Evolutionary conservation across 371 early-diverging fungal species (phyloP).

Genomic region (Mucor lusitanicus): DNA sequence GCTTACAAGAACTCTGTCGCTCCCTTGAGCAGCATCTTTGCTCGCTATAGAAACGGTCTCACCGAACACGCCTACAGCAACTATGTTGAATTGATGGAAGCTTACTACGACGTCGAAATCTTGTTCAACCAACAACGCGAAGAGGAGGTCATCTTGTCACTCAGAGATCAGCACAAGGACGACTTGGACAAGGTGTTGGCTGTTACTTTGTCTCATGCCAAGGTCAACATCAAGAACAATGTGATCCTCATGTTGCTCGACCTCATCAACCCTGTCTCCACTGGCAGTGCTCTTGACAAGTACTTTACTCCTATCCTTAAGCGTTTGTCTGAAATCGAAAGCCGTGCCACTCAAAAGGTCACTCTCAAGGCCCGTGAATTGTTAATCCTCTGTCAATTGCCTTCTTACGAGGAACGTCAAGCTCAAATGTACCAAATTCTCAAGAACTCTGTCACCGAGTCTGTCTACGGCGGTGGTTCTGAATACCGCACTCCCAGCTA

Average conservation of each 20-base stretch:
- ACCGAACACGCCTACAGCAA: conserved; percentile 74
- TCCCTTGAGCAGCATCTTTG: conserved; percentile 70
- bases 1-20: conserved; percentile 62
- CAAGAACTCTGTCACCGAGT: conserved; percentile 76
- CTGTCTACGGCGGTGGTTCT: conserved; percentile 71
- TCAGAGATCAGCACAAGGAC: conserved; percentile 86
- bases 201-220: conserved; percentile 85
- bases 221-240: conserved; percentile 78
- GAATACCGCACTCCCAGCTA: conserved; percentile 79
- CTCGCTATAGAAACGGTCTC: conserved; percentile 77
- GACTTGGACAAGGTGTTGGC: conserved; percentile 76
- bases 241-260: conserved; percentile 80
- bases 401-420: conserved; percentile 90
- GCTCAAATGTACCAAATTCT: conserved; percentile 85
- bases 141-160: conserved; percentile 82
- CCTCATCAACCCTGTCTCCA: conserved; percentile 64
- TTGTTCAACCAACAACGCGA: conserved; percentile 82
- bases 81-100: conserved; percentile 76
- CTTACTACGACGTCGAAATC: conserved; percentile 84
- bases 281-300: conserved; percentile 69
- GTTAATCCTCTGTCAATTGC: conserved; percentile 90
- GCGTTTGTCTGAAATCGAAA: conserved; percentile 79
- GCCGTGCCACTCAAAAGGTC: conserved; percentile 82
- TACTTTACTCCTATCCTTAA: conserved; percentile 82
- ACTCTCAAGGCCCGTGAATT: conserved; percentile 93